Conservation (phyloP, 306 rosid genomes). For the Castanea crenata region DNA sequence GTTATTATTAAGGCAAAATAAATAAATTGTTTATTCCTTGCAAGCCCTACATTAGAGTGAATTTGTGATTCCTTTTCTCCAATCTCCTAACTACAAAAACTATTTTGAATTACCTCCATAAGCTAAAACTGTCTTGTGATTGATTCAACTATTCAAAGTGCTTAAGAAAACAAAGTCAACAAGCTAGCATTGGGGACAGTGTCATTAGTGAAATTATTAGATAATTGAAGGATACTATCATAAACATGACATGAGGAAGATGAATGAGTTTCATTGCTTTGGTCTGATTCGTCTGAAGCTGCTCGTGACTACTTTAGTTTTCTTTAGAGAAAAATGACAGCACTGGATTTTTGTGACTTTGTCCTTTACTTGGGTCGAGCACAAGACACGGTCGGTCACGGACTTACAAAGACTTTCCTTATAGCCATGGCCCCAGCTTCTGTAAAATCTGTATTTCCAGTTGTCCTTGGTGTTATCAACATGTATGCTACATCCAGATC, state of each 20-base stretch:
- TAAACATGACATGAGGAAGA: not conserved
- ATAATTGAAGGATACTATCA: not conserved
- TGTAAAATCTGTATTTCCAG: not conserved
- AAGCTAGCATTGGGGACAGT: not conserved
- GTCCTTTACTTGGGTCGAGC: slow-evolving; percentile 31
- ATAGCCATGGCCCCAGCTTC: not conserved
- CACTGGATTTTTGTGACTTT: not conserved
- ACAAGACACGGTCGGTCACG: slow-evolving; percentile 74
- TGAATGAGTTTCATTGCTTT: too few relatives aligned
- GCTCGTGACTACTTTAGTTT: slow-evolving; percentile 32
- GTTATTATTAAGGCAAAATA: too few relatives aligned
- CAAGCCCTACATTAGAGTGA: too few relatives aligned
- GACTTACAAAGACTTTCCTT: slow-evolving; percentile 22
- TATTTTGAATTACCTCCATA: too few relatives aligned
- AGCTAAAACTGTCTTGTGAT: too few relatives aligned
- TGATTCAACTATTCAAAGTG: too few relatives aligned
- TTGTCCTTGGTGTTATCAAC: not conserved
- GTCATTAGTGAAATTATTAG: slow-evolving; percentile 13
- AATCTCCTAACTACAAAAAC: too few relatives aligned
- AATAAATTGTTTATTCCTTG: too few relatives aligned
- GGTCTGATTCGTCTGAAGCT: not conserved
- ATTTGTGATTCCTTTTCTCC: too few relatives aligned
- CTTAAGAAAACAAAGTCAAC: too few relatives aligned
- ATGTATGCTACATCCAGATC: too few relatives aligned
- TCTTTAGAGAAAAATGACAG: slow-evolving; percentile 9